A percentile compares a stretch with the other conserved stretches of the same genome.
These are phyloP conservation scores for Botrytis galanthina DNA, from an alignment of 2,329 filamentous ascomycete species.

Conservation along the genomic window DNA sequence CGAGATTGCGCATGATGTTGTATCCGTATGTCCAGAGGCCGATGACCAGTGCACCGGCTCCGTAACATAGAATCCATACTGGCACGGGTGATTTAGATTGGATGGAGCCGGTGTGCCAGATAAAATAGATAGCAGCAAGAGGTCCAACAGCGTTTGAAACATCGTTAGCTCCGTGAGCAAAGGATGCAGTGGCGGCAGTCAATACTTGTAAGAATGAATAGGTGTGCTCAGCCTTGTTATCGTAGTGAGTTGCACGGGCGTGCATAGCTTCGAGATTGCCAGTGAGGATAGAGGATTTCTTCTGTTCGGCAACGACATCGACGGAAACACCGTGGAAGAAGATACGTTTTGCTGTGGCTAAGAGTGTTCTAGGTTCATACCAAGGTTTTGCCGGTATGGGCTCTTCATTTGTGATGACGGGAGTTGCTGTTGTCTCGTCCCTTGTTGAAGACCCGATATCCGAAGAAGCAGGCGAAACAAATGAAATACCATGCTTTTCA, in stretches of 20 bases:
- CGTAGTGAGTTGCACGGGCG: slow-evolving; percentile 60
- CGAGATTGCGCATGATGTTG: slow-evolving; percentile 60
- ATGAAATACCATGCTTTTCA: slow-evolving; percentile 4
- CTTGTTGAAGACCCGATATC: background rate
- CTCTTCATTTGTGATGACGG: background rate
- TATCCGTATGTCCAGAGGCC: slow-evolving; percentile 74
- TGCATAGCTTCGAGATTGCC: slow-evolving; percentile 72
- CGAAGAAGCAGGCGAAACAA: background rate
- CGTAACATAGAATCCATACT: slow-evolving; percentile 51
- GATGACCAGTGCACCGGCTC: slow-evolving; percentile 42
- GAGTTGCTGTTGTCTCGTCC: background rate
- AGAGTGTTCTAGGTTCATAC: background rate
- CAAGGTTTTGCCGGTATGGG: background rate
- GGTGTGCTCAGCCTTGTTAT: slow-evolving; percentile 66
- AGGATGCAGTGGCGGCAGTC: slow-evolving; percentile 50
- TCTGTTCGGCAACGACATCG: slow-evolving; percentile 36
- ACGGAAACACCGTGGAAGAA: slow-evolving; percentile 8
- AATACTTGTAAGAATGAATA: slow-evolving; percentile 54
- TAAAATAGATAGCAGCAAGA: slow-evolving; percentile 68
- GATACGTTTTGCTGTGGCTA: background rate
- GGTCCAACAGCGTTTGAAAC: slow-evolving; percentile 69
- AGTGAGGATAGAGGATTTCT: slow-evolving; percentile 49
- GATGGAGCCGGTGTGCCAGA: slow-evolving; percentile 53
- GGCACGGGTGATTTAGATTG: slow-evolving; percentile 63
- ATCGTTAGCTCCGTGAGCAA: slow-evolving; percentile 71